Conservation (phyloP, 73 alveolate genomes). For the Paraurostyla sp. region DNA sequence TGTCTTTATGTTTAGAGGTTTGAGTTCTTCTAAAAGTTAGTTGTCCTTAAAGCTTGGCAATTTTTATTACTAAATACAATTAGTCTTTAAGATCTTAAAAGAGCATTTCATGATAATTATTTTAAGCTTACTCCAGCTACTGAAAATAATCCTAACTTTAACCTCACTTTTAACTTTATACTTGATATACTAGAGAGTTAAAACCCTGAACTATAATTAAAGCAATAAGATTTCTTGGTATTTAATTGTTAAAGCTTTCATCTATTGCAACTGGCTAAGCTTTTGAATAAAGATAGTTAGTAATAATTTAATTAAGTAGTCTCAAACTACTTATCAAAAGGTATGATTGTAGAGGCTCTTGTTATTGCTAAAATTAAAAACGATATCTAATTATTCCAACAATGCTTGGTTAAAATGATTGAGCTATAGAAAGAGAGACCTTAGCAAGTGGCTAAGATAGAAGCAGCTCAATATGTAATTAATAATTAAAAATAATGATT, state of each 20-base stretch:
- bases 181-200: background rate
- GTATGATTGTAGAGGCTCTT: background rate
- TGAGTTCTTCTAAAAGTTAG: conserved; percentile 9
- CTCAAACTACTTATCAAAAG: background rate
- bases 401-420: background rate
- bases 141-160: background rate
- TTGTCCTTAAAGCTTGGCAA: background rate
- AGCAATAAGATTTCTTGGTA: too few species aligned
- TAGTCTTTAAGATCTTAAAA: background rate
- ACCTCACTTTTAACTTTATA: background rate
- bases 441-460: background rate
- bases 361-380: background rate
- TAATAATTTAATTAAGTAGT: background rate
- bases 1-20: background rate
- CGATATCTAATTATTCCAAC: background rate
- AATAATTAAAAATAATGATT: too few species aligned
- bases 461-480: background rate
- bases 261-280: background rate
- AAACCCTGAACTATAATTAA: background rate
- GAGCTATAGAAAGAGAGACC: background rate
- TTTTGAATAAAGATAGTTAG: background rate
- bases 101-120: background rate
- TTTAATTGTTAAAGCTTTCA: background rate
- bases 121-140: background rate
- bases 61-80: background rate